Evolutionary conservation across 148 eudicot species (phyloP).

Genomic region (Talinum fruticosum): DNA sequence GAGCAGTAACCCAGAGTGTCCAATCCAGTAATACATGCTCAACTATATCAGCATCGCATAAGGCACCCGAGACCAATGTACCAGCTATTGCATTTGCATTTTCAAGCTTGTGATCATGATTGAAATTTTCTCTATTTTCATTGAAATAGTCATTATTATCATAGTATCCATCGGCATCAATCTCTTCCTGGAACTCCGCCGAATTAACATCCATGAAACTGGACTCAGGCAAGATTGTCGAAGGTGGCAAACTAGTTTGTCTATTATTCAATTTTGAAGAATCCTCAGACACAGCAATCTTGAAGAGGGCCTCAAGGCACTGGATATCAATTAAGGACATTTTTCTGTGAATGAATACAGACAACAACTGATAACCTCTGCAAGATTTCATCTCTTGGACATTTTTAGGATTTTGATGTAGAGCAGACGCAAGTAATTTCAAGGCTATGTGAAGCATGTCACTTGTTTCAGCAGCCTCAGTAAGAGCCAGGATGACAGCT

Average conservation of each 20-base stretch:
- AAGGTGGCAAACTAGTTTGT: constrained; percentile 45
- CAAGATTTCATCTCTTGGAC: constrained; percentile 82
- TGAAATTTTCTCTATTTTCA: constrained; percentile 68
- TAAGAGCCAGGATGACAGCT: constrained; percentile 85
- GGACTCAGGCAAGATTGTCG: constrained; percentile 41
- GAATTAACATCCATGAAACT: constrained; percentile 68
- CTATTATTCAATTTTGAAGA: constrained; percentile 51
- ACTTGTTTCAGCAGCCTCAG: constrained; percentile 94
- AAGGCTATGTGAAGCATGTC: constrained; percentile 95
- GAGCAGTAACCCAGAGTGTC: constrained; percentile 96
- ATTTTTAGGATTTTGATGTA: constrained; percentile 92
- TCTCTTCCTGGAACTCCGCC: constrained; percentile 83
- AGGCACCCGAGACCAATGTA: constrained; percentile 83
- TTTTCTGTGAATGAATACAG: constrained; percentile 72
- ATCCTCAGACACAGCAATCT: constrained; percentile 96
- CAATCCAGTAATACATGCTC: constrained; percentile 97
- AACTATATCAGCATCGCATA: constrained; percentile 95
- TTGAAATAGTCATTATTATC: constrained; percentile 89
- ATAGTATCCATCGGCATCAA: constrained; percentile 72
- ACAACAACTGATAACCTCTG: constrained; percentile 89
- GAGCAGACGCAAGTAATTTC: constrained; percentile 83
- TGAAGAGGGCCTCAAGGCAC: constrained; percentile 88
- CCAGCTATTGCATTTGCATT: constrained; percentile 54
- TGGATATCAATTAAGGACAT: constrained; percentile 96
- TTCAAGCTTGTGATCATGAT: constrained; percentile 83